A percentile compares a stretch with the other conserved stretches of the same genome.
These are phyloP conservation scores for Globisporangium middletonii DNA, from an alignment of 352 stramenopile species.

Conservation along the genomic window DNA sequence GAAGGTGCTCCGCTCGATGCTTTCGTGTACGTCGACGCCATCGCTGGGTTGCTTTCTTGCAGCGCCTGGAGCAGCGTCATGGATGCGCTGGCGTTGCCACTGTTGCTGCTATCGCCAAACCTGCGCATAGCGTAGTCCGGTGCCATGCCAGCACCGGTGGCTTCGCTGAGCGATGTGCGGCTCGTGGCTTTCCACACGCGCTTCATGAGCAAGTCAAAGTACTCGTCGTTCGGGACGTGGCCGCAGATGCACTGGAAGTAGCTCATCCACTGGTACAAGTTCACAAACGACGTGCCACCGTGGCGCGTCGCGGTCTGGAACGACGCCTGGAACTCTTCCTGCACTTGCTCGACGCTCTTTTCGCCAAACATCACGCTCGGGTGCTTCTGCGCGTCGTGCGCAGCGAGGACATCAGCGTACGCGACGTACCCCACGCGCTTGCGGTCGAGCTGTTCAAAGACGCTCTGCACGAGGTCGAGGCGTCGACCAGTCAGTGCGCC, in stretches of 20 bases:
- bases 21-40: conserved; percentile 13
- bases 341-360: conserved; percentile 39
- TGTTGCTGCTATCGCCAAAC: not conserved
- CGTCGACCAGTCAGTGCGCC: conserved; percentile 35
- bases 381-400: conserved; percentile 48
- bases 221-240: conserved; percentile 65
- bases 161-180: conserved; percentile 29
- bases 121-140: not conserved
- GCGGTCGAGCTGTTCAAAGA: conserved; percentile 60
- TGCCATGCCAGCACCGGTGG: not conserved
- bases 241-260: conserved; percentile 72
- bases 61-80: conserved; percentile 53
- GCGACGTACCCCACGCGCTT: conserved; percentile 56
- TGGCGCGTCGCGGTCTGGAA: conserved; percentile 32
- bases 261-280: conserved; percentile 63
- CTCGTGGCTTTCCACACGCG: conserved; percentile 57
- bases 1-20: not conserved
- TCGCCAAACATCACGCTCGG: conserved; percentile 73
- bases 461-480: conserved; percentile 59
- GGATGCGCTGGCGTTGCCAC: conserved; percentile 2
- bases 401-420: conserved; percentile 36
- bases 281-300: conserved; percentile 39
- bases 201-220: conserved; percentile 70
- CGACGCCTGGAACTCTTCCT: conserved; percentile 49
- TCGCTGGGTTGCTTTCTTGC: conserved; percentile 32